Base-by-base conservation (phyloP, 805 yeast species). In the Saccharomyces eubayanus region DNA sequence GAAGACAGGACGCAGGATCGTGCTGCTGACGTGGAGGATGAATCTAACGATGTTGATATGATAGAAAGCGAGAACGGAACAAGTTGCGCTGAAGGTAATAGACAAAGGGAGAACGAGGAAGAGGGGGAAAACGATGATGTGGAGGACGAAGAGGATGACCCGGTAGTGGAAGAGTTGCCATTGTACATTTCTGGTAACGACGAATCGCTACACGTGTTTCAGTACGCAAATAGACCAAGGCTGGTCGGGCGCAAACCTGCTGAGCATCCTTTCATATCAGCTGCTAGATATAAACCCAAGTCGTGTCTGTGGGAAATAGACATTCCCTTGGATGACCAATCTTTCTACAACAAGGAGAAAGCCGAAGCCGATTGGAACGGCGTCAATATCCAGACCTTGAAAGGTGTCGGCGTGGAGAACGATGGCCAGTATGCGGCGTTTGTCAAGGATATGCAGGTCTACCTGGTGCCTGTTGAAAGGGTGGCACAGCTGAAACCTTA, bases 401-500 rank as follows among this genome's bases (percentile, higher is more conserved):
- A 78, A 47, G 97, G 97, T 6, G 89, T 87, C 0, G 72, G 89
- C 47, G 76, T 77, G 24, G 69, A 71, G 3, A 73, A 79, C 31
- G 77, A 76, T 31, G 86, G 85, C 0, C 80, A 78, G 59, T 78
- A 75, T 57, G 74, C 74, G 10, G 81, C 78, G 0, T 68, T 71
- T 48, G 68, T 78, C 43, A 61, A 67, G 41, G 72, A 78, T 30
- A 79, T 77, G 16, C 82, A 77, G 60, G 62, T 89, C 6, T 81
- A 87, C 50, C 67, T 92, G 56, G 69, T 80, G 1, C 87, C 92
- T 1, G 74, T 91, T 1, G 78, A 81, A 36, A 76, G 82, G 21
- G 80, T 87, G 0, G 80, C 85, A 0, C 97, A 92, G 68, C 68
- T 94, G 56, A 78, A 96, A 59, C 94, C 97, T 2, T 79, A 80